Base-by-base conservation (phyloP, 108 stramenopile genomes). In the Skeletonema tropicum region DNA sequence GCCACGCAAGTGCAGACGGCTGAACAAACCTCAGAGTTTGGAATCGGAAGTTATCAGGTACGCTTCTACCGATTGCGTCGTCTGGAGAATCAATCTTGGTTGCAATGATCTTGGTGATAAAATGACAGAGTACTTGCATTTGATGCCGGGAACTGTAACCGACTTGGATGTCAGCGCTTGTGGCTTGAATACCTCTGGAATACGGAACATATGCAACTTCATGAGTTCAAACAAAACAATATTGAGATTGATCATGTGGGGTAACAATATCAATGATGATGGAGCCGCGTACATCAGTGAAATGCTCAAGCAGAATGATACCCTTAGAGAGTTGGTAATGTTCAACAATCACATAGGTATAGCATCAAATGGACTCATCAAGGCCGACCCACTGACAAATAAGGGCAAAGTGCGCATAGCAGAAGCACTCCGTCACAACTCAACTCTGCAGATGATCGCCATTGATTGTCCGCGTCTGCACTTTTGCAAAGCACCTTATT, bases 201-300 rank as follows among this genome's bases (percentile, higher is more conserved):
- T 61, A 12, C 13, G 32, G 10, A 61, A 61, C n/a, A 25, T 61
- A 10, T 61, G 60, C 60, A 61, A 61, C 10, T 61, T 26, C 33
- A 14, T 61, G 60, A 31, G 32, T 29, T 26, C 60, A 21, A 61
- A 61, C 60, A 61, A 21, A 30, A 11, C 60, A 10, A 33, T 61
- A 29, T 14, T 61, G 29, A 31, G 60, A 26, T 29, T 61, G 60
- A 61, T 61, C 31, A 61, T 61, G 60, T 61, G 60, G 60, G 60
- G 60, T 6, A 61, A 61, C 32, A n/a, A 31, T 12, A 61, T 61
- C 32, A 31, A 61, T 33, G 60, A 61, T 31, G 60, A 61, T 31
- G 60, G 60, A 61, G 60, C 60, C 15, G 32, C 14, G 10, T 12
- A 61, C 32, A 61, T 61, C 15, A 31, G 31, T n/a, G 26, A 61